Evolutionary conservation across 2,329 filamentous ascomycete genomes (phyloP).

Genomic region (Sporothrix pallida): DNA sequence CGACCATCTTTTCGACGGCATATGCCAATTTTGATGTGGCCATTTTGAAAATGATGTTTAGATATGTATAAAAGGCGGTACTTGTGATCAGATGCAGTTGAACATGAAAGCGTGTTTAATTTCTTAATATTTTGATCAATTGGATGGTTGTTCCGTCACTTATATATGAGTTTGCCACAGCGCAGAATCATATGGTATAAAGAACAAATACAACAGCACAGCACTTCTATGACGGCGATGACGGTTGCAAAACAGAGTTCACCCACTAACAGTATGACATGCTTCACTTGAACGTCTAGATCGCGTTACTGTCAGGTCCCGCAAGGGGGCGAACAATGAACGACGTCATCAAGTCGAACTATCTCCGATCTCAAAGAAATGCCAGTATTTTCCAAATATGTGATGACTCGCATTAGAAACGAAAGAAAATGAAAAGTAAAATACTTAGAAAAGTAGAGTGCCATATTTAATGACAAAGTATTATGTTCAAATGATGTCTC

Average conservation of each 20-base stretch:
- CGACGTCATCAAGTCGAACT: background rate
- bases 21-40: constrained; percentile 24
- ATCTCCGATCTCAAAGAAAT: background rate
- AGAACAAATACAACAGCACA: background rate
- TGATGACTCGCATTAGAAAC: too few species aligned
- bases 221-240: constrained; percentile 13
- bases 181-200: background rate
- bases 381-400: too few species aligned
- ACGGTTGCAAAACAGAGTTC: background rate
- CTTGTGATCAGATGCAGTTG: background rate
- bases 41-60: constrained; percentile 17
- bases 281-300: background rate
- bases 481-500: too few species aligned
- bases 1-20: constrained; percentile 3
- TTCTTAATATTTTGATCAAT: too few species aligned
- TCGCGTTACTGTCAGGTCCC: background rate
- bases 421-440: too few species aligned
- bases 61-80: background rate
- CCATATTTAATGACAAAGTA: too few species aligned
- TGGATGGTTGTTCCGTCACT: background rate
- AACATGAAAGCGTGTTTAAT: background rate
- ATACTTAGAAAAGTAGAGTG: too few species aligned
- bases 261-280: background rate
- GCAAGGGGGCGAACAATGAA: background rate
- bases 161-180: too few species aligned